Evolutionary conservation across 805 yeast genomes (phyloP), one percentile per base, ranked within the genome.

Genomic region (Barnettozyma pratensis): DNA sequence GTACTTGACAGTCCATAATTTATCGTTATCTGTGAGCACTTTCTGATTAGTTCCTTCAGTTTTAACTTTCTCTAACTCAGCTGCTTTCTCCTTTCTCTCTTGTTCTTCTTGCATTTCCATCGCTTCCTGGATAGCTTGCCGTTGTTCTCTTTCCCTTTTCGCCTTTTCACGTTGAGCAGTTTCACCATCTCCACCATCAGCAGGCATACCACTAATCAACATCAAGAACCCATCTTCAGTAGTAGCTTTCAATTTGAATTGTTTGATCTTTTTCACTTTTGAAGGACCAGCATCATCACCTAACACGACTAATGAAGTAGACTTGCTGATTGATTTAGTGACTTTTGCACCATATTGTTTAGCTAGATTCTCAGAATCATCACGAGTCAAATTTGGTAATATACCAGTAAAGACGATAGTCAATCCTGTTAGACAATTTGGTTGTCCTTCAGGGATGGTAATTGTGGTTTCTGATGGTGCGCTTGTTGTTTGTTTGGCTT

Each of bases 231-330:
- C 98, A 9, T 79, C 87, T 65, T 94, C 96, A 59, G 80, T 83
- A 51, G 92, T 84, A 38, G 95, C 89, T 66, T 91, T 91, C 47
- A 88, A 80, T 7, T 79, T 76, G 54, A 83, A 71, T 45, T 80
- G 78, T 58, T 80, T 83, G 55, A 95, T 92, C 60, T 83, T 87
- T 58, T 80, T 79, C 39, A 94, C 80, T 66, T 94, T 94, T n/a
- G 89, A 81, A 3, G 98, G 97, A 0, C 99, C 99, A 3, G 99
- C 98, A 56, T 94, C 97, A 45, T 77, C 89, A 7, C 99, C 99
- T 31, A 94, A 73, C 1, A 94, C 97, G 2, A 92, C 96, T 41
- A 90, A 73, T 27, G 89, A 79, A 1, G 99, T 94, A 59, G 85
- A 87, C 9, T 88, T 80, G 48, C 94, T 86, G 28, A 92, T 84